Evolutionary conservation across 2,329 filamentous ascomycete species (phyloP), one percentile per base, ranked within the genome.

Genomic region (Immersiporthe knoxdaviesiana): DNA sequence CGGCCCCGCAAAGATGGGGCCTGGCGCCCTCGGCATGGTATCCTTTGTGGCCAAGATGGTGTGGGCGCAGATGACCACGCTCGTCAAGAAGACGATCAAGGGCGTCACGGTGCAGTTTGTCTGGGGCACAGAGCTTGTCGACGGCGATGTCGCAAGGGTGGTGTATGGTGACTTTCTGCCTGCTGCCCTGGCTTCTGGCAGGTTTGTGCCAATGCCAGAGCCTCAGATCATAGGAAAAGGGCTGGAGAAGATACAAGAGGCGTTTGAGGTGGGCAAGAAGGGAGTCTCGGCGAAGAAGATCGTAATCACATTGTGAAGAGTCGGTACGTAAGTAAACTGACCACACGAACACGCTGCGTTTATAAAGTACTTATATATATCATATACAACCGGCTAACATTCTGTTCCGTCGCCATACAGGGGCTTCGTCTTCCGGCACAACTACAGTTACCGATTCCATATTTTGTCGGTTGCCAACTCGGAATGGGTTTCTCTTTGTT

Each of bases 271-370:
- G 59, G 75, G 72, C 4, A 75, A 73, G 41, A 74, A 74, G 16
- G 76, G 76, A 3, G 76, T 82, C 3, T 81, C 79, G 65, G 79
- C 76, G 0, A 75, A 77, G 65, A 82, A 82, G 69, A 60, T 82
- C 52, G 78, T 82, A 2, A 32, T 56, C 27, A 56, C 52, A 18
- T 32, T 56, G 52, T 56, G 24, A 56, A 30, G 12, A 56, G 12
- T 16, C 5, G 11, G 41, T 44, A 18, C 2, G 21, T 10, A n/a
- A 11, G 21, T 2, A 47, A 18, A n/a, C n/a, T n/a, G n/a, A n/a
- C n/a, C n/a, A n/a, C n/a, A n/a, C n/a, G n/a, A n/a, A n/a, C n/a
- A n/a, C n/a, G n/a, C n/a, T n/a, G n/a, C n/a, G n/a, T n/a, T n/a
- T n/a, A n/a, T n/a, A n/a, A n/a, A n/a, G n/a, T 35, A 8, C 35